phyloP scores from a whole-genome alignment of 2,329 filamentous ascomycete species.

The Aspergillus cejpii region DNA sequence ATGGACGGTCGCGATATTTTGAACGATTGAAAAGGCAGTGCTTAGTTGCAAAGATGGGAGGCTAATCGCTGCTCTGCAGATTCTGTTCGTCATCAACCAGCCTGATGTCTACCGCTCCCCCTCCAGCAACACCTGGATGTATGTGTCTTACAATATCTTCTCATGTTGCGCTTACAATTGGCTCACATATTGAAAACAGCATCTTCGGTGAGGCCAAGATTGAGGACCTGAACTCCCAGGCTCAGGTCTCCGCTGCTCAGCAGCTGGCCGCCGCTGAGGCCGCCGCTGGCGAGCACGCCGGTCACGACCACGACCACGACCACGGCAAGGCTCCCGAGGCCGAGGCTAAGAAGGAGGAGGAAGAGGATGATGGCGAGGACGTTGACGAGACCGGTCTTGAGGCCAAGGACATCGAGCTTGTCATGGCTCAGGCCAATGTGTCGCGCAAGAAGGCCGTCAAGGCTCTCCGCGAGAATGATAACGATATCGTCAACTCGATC shows the following conservation, averaged over 20 bases:
- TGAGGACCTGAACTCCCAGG: conserved; percentile 97
- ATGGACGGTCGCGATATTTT: not conserved
- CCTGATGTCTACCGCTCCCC: conserved; percentile 99
- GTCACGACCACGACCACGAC: conserved; percentile 50
- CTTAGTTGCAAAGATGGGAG: not conserved
- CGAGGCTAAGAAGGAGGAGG: conserved; percentile 63
- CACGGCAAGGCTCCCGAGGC: conserved; percentile 52
- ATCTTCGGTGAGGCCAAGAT: conserved; percentile 99
- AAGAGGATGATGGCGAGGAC: conserved; percentile 91
- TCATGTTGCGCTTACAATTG: conserved; percentile 1
- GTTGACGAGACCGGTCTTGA: conserved; percentile 91
- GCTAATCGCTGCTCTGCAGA: conserved; percentile 49
- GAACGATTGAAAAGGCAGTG: conserved; percentile 1
- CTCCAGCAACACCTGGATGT: conserved; percentile 99
- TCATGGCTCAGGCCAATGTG: conserved; percentile 96
- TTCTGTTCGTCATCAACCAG: conserved; percentile 99
- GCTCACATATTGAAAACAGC: conserved; percentile 48
- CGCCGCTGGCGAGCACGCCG: conserved; percentile 52
- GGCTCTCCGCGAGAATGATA: conserved; percentile 93
- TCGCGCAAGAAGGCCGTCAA: conserved; percentile 98
- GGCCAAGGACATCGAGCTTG: conserved; percentile 98
- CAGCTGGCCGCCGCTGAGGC: conserved; percentile 76
- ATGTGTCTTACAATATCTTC: conserved; percentile 40
- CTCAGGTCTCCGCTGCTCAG: conserved; percentile 90
- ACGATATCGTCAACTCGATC: conserved; percentile 99